Evolutionary conservation across 805 yeast genomes (phyloP).

Genomic region (Priceomyces carsonii): DNA sequence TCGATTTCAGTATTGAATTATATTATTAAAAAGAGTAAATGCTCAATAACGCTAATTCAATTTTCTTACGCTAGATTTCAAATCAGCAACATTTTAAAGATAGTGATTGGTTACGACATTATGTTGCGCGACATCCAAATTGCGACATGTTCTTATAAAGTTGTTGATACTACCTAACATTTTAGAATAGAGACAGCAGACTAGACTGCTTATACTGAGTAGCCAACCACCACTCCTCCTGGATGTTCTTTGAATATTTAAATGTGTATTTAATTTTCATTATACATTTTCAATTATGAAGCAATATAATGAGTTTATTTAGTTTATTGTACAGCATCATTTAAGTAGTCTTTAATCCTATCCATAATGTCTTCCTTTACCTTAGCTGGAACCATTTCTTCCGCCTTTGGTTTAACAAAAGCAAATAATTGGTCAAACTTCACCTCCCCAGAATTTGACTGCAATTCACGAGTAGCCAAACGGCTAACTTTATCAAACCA

Average conservation of each 20-base stretch:
- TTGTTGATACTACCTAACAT: no score
- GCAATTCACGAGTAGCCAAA: constrained; percentile 51
- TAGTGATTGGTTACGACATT: constrained; percentile 35
- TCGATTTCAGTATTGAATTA: no score
- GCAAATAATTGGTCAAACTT: constrained; percentile 51
- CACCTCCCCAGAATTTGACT: constrained; percentile 22
- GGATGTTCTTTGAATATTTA: no score
- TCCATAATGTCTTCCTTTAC: constrained; percentile 61
- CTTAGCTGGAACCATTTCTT: constrained; percentile 66
- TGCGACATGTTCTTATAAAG: no score
- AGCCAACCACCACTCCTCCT: no score
- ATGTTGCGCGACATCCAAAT: constrained; percentile 10
- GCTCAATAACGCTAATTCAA: constrained; percentile 15
- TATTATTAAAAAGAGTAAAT: no score
- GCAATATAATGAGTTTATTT: neutral
- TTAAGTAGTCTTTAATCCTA: constrained; percentile 60
- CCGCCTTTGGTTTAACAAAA: constrained; percentile 63
- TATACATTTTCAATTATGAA: neutral
- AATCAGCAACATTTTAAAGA: constrained; percentile 37
- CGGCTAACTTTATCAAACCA: constrained; percentile 79
- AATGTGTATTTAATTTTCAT: neutral
- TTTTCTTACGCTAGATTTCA: constrained; percentile 11
- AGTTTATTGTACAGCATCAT: constrained; percentile 36
- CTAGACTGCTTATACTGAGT: no score
- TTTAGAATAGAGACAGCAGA: neutral